Conservation (phyloP, 495 filamentous ascomycete species). For the Chaetomium fimeti region DNA sequence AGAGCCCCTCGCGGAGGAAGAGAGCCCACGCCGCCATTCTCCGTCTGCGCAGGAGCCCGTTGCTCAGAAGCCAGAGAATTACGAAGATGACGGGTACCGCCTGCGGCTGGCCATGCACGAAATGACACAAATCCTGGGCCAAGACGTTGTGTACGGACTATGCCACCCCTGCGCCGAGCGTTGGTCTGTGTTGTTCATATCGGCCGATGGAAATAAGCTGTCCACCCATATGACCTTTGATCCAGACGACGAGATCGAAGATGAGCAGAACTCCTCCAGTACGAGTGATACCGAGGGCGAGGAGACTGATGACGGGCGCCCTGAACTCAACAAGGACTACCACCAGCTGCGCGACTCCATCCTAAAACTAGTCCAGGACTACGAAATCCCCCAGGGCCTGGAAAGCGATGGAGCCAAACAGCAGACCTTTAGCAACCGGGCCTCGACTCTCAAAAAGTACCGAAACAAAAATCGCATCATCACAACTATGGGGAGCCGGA, state of each 20-base stretch:
- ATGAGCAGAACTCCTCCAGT: conserved; percentile 58
- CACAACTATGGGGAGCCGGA: conserved; percentile 54
- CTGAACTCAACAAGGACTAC: conserved; percentile 76
- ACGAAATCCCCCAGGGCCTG: conserved; percentile 65
- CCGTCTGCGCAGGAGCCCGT: conserved; percentile 40
- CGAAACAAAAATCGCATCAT: conserved; percentile 51
- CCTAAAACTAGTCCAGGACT: conserved; percentile 75
- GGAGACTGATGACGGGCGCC: conserved; percentile 59
- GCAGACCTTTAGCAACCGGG: conserved; percentile 63
- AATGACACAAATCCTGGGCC: conserved; percentile 61
- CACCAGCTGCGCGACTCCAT: conserved; percentile 81
- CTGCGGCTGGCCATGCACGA: conserved; percentile 61
- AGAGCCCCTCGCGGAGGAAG: conserved; percentile 60
- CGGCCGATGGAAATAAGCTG: conserved; percentile 64
- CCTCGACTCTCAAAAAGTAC: conserved; percentile 52
- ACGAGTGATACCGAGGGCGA: conserved; percentile 63
- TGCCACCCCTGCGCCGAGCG: conserved; percentile 71
- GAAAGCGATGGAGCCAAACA: conserved; percentile 52
- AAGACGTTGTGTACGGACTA: conserved; percentile 57
- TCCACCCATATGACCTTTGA: conserved; percentile 72
- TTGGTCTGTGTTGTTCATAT: conserved; percentile 75
- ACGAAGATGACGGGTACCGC: conserved; percentile 56
- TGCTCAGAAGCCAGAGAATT: conserved; percentile 42
- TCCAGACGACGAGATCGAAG: conserved; percentile 61
- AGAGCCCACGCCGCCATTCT: conserved; percentile 45